Percentiles rank a stretch among this genome's conserved stretches.
Evolutionary conservation across 306 rosid species (phyloP).

Genomic region (Fagus crenata): DNA sequence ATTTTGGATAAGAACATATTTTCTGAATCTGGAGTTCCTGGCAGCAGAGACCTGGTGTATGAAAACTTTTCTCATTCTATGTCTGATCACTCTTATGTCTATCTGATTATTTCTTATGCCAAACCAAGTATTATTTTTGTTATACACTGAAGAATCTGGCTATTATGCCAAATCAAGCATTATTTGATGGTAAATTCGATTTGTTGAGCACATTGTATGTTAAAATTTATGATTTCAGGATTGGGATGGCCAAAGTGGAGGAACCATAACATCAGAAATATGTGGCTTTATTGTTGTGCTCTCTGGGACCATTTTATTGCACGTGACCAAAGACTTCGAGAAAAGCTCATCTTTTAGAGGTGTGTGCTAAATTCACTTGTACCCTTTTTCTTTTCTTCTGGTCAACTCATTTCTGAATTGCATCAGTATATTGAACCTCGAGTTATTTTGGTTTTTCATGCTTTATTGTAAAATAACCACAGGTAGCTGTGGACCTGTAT

Average conservation of each 20-base stretch:
- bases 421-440: constrained; percentile 12
- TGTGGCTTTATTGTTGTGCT: constrained; percentile 83
- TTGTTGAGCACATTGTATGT: constrained; percentile 17
- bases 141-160: too few relatives aligned
- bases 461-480: constrained; percentile 29
- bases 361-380: constrained; percentile 28
- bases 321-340: constrained; percentile 67
- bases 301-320: constrained; percentile 73
- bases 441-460: constrained; percentile 21
- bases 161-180: not conserved
- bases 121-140: not conserved
- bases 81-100: not conserved
- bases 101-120: not conserved
- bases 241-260: constrained; percentile 74
- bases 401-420: not conserved
- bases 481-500: constrained; percentile 50
- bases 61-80: not conserved
- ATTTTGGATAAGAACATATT: not conserved
- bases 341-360: constrained; percentile 76
- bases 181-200: not conserved
- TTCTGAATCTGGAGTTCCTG: not conserved
- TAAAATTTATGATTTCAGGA: constrained; percentile 51
- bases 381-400: not conserved
- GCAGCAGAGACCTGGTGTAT: not conserved
- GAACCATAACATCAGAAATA: constrained; percentile 67